Conservation (phyloP, 169 alveolate genomes). For the Neospora caninum region DNA sequence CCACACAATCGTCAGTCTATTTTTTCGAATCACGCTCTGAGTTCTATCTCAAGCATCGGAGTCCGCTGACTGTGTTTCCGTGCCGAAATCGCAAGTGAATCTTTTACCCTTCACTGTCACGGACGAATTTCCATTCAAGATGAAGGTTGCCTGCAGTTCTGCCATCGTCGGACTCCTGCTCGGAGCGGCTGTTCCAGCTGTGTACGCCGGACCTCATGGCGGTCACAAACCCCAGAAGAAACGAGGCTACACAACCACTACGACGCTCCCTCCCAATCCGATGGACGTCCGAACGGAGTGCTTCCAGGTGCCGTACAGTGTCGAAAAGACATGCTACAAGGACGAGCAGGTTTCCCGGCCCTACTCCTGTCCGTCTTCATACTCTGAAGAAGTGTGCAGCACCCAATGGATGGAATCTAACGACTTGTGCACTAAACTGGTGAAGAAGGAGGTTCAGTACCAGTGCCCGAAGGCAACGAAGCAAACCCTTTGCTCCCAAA, state of each 20-base stretch:
- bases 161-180: neutral
- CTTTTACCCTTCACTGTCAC: neutral
- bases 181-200: neutral
- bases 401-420: neutral
- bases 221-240: neutral
- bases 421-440: constrained; percentile 32
- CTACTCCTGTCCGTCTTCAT: constrained; percentile 50
- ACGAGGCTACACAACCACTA: neutral
- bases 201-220: constrained; percentile 12
- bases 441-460: constrained; percentile 53
- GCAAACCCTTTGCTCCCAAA: constrained; percentile 54
- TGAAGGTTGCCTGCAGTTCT: neutral
- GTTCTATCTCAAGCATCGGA: neutral
- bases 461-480: constrained; percentile 60
- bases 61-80: neutral
- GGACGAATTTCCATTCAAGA: neutral
- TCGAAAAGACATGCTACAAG: constrained; percentile 63
- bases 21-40: neutral
- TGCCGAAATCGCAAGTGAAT: neutral
- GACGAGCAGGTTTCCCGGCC: constrained; percentile 54
- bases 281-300: constrained; percentile 42
- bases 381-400: constrained; percentile 44
- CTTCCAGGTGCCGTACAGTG: constrained; percentile 60
- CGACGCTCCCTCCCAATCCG: neutral
- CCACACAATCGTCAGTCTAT: no score